Evolutionary conservation across 129 eudicot genomes (phyloP).

Genomic region (Rutidosis leptorrhynchoides): DNA sequence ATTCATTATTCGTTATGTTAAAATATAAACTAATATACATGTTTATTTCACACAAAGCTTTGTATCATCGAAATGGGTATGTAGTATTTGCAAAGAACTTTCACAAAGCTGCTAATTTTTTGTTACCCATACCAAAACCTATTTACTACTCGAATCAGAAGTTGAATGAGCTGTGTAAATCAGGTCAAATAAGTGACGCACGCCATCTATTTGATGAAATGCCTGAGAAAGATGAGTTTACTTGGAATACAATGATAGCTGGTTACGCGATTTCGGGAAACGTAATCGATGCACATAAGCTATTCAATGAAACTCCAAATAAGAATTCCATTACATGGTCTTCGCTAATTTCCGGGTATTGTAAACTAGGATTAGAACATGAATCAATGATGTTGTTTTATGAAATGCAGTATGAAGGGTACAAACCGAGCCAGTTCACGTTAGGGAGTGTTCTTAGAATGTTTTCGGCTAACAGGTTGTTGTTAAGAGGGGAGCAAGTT

Average conservation of each 20-base stretch:
- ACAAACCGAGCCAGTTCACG: constrained; percentile 58
- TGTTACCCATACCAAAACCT: constrained; percentile 18
- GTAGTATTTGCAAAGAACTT: constrained; percentile 9
- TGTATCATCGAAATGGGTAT: constrained; percentile 14
- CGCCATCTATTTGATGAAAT: constrained; percentile 62
- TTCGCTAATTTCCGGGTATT: constrained; percentile 67
- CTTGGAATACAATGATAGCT: constrained; percentile 68
- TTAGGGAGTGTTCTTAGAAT: constrained; percentile 66
- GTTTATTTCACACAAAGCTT: constrained; percentile 22
- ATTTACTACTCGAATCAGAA: constrained; percentile 39
- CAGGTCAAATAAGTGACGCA: constrained; percentile 53
- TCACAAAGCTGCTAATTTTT: constrained; percentile 22
- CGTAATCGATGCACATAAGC: constrained; percentile 41
- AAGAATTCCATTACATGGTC: constrained; percentile 72
- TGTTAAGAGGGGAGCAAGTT: constrained; percentile 57
- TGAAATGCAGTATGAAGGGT: constrained; percentile 53
- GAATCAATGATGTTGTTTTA: constrained; percentile 56
- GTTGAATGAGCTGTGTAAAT: constrained; percentile 43
- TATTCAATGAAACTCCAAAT: constrained; percentile 54
- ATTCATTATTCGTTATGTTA: background rate
- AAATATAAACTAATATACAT: constrained; percentile 10
- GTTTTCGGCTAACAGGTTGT: constrained; percentile 54
- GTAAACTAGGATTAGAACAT: constrained; percentile 44
- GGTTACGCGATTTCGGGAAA: constrained; percentile 58
- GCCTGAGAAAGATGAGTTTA: constrained; percentile 61